phyloP scores from a whole-genome alignment of 2,329 filamentous ascomycete genomes.

The Aspergillus fischeri region DNA sequence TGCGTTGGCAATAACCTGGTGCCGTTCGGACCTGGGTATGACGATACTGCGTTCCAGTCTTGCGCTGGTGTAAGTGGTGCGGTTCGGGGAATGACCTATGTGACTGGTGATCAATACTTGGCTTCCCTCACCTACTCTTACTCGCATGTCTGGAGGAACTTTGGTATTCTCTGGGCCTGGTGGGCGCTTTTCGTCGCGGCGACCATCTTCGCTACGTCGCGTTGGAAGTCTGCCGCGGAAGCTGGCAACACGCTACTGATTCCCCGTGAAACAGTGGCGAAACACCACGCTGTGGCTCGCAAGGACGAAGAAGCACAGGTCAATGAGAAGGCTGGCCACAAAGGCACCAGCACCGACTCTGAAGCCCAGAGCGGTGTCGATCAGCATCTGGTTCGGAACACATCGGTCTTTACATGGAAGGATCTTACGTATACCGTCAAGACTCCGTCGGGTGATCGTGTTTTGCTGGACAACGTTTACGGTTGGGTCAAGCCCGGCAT shows the following conservation, averaged over 20 bases:
- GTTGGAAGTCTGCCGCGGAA: slow-evolving; percentile 54
- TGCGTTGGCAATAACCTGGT: slow-evolving; percentile 35
- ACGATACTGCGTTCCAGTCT: slow-evolving; percentile 18
- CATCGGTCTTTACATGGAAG: slow-evolving; percentile 70
- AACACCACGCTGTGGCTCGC: slow-evolving; percentile 25
- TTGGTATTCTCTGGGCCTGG: slow-evolving; percentile 61
- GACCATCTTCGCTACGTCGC: slow-evolving; percentile 55
- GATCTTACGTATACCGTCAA: slow-evolving; percentile 67
- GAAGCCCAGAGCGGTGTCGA: slow-evolving; percentile 16
- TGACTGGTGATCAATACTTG: slow-evolving; percentile 59
- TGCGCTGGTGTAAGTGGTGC: slow-evolving; percentile 56
- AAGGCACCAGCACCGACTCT: slow-evolving; percentile 11
- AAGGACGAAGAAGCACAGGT: slow-evolving; percentile 50
- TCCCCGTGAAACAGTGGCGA: slow-evolving; percentile 55
- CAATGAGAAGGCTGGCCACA: slow-evolving; percentile 19
- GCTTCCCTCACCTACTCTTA: slow-evolving; percentile 51
- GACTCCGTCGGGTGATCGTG: slow-evolving; percentile 50
- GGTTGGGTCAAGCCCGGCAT: slow-evolving; percentile 75
- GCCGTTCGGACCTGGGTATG: slow-evolving; percentile 32
- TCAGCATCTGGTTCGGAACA: slow-evolving; percentile 55
- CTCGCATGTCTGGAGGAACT: slow-evolving; percentile 55
- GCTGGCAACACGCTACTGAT: slow-evolving; percentile 56
- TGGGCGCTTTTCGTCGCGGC: slow-evolving; percentile 57
- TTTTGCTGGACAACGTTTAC: slow-evolving; percentile 62
- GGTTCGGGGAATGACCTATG: slow-evolving; percentile 42